phyloP scores from a whole-genome alignment of 345 rosid genomes.

The Gossypioides kirkii region DNA sequence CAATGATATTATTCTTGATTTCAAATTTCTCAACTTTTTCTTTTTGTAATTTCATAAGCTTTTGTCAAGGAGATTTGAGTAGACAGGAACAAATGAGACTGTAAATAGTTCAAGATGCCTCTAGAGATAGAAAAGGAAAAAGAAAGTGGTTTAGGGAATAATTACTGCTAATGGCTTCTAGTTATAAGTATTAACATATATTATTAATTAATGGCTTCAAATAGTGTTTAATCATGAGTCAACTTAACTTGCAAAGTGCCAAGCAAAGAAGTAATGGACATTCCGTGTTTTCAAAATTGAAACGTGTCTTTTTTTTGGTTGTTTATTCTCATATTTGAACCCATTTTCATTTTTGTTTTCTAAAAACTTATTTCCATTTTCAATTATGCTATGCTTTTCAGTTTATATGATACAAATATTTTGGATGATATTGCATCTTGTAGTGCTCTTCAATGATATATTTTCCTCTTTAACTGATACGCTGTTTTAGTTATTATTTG shows the following conservation, averaged over 20 bases:
- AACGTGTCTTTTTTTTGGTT: background rate
- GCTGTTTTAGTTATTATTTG: slow-evolving; percentile 6
- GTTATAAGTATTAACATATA: background rate
- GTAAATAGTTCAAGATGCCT: background rate
- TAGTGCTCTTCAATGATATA: background rate
- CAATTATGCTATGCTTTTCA: background rate
- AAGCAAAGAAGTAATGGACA: background rate
- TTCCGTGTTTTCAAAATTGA: background rate
- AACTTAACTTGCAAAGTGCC: background rate
- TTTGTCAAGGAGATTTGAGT: background rate
- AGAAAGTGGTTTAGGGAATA: background rate
- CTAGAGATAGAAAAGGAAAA: background rate
- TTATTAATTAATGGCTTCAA: background rate
- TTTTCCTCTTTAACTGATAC: slow-evolving; percentile 4
- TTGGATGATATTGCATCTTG: slow-evolving; percentile 3
- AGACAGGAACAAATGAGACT: background rate
- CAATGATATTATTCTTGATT: background rate
- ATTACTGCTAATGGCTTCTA: background rate
- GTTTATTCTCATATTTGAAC: background rate
- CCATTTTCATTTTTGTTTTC: background rate
- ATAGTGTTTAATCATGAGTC: background rate
- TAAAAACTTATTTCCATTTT: background rate
- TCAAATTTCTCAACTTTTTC: background rate
- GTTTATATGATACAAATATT: background rate
- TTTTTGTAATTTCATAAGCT: no score